Percentiles rank a stretch among this genome's conserved stretches.
These are phyloP conservation scores for Dactylorhiza incarnata DNA, from an alignment of 106 monocot species.

Conservation along the genomic window DNA sequence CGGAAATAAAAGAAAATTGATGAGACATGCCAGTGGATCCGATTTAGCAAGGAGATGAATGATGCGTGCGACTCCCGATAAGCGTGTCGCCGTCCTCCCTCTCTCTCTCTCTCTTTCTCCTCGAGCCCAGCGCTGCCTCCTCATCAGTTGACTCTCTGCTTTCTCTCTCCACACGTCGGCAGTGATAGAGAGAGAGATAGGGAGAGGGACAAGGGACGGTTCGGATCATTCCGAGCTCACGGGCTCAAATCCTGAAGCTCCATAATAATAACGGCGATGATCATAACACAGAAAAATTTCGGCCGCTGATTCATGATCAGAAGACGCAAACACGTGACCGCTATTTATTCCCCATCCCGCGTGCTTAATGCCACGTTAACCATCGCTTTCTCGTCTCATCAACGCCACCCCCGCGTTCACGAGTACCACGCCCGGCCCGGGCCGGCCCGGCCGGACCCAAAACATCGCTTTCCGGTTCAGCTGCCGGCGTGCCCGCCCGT, in stretches of 20 bases:
- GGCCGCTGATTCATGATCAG: background rate
- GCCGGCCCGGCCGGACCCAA: background rate
- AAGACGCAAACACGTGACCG: background rate
- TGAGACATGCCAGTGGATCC: background rate
- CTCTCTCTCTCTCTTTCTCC: background rate
- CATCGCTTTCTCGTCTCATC: background rate
- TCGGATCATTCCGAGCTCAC: background rate
- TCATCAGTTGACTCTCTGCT: background rate
- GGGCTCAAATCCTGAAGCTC: conserved; percentile 1
- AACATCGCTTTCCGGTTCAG: background rate
- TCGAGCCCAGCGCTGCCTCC: conserved; percentile 2
- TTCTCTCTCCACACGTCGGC: background rate
- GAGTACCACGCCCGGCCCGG: background rate
- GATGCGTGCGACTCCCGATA: background rate
- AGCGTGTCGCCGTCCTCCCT: background rate
- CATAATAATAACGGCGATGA: background rate
- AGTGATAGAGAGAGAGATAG: background rate
- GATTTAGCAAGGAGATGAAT: background rate
- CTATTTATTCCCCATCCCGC: background rate
- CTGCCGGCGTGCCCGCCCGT: background rate
- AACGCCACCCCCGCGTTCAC: background rate
- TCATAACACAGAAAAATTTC: too few species aligned
- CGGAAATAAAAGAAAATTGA: background rate
- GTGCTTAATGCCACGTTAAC: background rate
- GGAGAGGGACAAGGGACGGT: background rate